Percentiles rank a stretch among this genome's conserved stretches.
These are phyloP conservation scores for Boletus pseudo-olivaceus DNA, from an alignment of 768 basidiomycete species.

Conservation along the genomic window DNA sequence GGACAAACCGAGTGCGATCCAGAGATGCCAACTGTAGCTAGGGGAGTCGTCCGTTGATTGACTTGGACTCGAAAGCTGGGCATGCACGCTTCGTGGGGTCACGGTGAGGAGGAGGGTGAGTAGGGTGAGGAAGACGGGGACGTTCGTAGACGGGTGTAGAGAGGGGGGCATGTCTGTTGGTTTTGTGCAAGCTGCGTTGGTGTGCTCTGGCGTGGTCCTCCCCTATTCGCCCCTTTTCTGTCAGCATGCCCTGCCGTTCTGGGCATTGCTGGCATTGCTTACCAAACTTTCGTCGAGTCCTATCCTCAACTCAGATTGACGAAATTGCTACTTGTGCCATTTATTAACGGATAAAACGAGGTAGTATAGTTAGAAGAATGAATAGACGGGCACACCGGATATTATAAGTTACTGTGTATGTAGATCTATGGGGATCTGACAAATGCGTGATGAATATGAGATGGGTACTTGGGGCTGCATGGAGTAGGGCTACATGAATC, in stretches of 20 bases:
- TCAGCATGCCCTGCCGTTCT: not conserved
- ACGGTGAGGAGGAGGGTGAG: not conserved
- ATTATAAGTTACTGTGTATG: not conserved
- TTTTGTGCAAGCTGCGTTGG: not conserved
- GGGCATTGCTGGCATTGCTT: not conserved
- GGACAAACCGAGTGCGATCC: not conserved
- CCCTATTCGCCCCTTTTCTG: not conserved
- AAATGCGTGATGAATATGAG: not conserved
- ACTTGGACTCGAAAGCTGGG: not conserved
- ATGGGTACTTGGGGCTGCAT: too few species aligned
- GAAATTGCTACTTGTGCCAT: not conserved
- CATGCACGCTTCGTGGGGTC: not conserved
- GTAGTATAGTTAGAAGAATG: not conserved
- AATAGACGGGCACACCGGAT: too few species aligned
- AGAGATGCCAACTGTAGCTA: too few species aligned
- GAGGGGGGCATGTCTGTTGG: not conserved
- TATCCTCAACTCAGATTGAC: not conserved
- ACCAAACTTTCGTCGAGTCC: not conserved
- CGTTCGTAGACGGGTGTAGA: not conserved
- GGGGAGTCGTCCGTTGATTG: not conserved
- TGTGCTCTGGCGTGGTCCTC: not conserved
- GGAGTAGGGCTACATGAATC: too few species aligned
- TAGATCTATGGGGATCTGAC: not conserved
- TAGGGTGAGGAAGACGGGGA: not conserved
- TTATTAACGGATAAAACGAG: not conserved